Percentiles rank a stretch among this genome's conserved stretches.
phyloP scores from a whole-genome alignment of 371 early-diverging fungal genomes.

The Apophysomyces variabilis region DNA sequence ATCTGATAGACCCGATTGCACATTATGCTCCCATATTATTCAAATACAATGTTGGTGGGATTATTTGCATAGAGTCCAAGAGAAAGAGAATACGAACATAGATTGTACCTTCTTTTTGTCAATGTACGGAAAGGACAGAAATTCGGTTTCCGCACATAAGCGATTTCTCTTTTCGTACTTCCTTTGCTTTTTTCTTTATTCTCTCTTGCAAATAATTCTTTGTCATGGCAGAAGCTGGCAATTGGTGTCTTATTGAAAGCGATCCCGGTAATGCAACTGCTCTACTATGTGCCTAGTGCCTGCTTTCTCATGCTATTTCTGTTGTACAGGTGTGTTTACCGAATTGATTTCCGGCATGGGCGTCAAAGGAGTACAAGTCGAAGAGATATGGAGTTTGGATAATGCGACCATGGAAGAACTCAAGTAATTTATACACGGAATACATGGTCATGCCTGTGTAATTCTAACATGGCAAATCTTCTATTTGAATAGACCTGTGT shows the following conservation, averaged over 20 bases:
- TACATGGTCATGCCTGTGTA: background rate
- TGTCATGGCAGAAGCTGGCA: conserved; percentile 63
- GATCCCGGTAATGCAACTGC: conserved; percentile 68
- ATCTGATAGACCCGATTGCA: no score
- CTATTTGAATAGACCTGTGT: conserved; percentile 61
- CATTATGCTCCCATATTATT: no score
- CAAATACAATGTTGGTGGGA: no score
- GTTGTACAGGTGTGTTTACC: conserved; percentile 79
- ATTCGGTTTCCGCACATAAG: background rate
- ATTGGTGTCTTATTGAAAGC: conserved; percentile 90
- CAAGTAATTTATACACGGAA: conserved; percentile 45
- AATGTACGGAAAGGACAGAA: no score
- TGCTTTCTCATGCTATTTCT: no score
- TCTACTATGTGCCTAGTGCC: background rate
- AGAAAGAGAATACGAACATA: no score
- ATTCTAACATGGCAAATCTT: background rate
- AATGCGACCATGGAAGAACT: conserved; percentile 59
- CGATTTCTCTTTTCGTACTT: background rate
- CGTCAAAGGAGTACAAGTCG: conserved; percentile 80
- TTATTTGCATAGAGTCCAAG: no score
- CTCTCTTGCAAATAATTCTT: conserved; percentile 4
- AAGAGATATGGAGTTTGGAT: conserved; percentile 84
- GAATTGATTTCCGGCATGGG: conserved; percentile 88
- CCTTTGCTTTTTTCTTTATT: background rate
- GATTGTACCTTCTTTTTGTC: no score